phyloP scores from a whole-genome alignment of 805 yeast species.

The Pichia rugopelliculosa region DNA sequence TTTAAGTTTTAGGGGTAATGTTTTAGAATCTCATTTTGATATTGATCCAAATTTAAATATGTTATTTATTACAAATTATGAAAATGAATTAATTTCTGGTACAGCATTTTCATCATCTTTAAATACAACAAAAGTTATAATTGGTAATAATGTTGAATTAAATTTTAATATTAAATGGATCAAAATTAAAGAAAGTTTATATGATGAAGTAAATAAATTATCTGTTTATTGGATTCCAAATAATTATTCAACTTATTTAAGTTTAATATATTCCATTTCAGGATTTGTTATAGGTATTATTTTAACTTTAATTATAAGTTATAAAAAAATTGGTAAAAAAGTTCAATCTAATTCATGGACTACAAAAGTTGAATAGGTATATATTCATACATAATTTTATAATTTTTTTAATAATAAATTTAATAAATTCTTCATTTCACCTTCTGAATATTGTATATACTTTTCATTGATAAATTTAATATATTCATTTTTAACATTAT shows the following conservation, averaged over 20 bases:
- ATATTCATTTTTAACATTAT: slow-evolving; percentile 27
- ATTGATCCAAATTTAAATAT: slow-evolving; percentile 53
- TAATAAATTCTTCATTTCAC: slow-evolving; percentile 19
- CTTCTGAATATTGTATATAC: slow-evolving; percentile 17
- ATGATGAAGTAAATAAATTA: neutral
- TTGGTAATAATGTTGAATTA: slow-evolving; percentile 56
- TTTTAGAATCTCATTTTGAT: slow-evolving; percentile 62
- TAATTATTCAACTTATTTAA: neutral
- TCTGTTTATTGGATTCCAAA: slow-evolving; percentile 4
- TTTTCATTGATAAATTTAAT: slow-evolving; percentile 27
- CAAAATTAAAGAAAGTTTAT: neutral
- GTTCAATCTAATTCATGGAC: slow-evolving; percentile 18
- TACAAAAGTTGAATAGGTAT: slow-evolving; percentile 22
- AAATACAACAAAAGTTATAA: slow-evolving; percentile 52
- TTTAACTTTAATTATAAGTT: slow-evolving; percentile 18
- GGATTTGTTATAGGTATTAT: slow-evolving; percentile 20
- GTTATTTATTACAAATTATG: slow-evolving; percentile 30
- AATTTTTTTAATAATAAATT: slow-evolving; percentile 21
- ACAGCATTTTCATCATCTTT: slow-evolving; percentile 56
- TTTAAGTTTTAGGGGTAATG: slow-evolving; percentile 57
- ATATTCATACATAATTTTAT: slow-evolving; percentile 1
- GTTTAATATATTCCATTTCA: slow-evolving; percentile 3
- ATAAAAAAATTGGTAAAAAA: slow-evolving; percentile 19
- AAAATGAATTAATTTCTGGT: slow-evolving; percentile 40
- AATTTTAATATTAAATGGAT: slow-evolving; percentile 55